Percentiles rank a stretch among this genome's conserved stretches.
These are phyloP conservation scores for Colletotrichum sidae DNA, from an alignment of 2,329 filamentous ascomycete species.

Conservation along the genomic window DNA sequence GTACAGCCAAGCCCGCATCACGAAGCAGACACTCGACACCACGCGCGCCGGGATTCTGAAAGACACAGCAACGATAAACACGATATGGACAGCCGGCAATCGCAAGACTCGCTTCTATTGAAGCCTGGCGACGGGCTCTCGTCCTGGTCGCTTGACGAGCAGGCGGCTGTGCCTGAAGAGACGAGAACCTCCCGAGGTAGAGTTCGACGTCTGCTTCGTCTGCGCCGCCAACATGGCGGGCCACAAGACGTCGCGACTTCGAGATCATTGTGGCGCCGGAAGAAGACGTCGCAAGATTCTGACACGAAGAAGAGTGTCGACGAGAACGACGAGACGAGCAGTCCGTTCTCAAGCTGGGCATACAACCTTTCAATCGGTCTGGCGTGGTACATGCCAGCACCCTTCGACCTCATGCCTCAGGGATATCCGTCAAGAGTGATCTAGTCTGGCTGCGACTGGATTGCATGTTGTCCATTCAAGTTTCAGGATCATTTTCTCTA, in stretches of 20 bases:
- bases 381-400: conserved; percentile 13
- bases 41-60: neutral
- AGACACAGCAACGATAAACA: neutral
- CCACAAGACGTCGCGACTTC: neutral
- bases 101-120: neutral
- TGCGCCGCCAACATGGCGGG: neutral
- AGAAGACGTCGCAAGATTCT: neutral
- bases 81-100: neutral
- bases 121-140: neutral
- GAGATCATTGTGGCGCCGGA: neutral
- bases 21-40: too few species aligned
- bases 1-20: too few species aligned
- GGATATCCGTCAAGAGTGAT: conserved; percentile 9
- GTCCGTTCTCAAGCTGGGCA: neutral
- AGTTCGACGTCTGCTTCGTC: conserved; percentile 3
- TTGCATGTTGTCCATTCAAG: too few species aligned
- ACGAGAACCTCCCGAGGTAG: neutral
- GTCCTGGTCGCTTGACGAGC: neutral
- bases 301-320: neutral
- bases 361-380: conserved; percentile 6
- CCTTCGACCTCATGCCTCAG: conserved; percentile 17
- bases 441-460: neutral
- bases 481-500: too few species aligned
- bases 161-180: neutral
- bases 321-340: neutral